Conservation (phyloP, 2,329 filamentous ascomycete genomes). For the Neodidymelliopsis sp. region DNA sequence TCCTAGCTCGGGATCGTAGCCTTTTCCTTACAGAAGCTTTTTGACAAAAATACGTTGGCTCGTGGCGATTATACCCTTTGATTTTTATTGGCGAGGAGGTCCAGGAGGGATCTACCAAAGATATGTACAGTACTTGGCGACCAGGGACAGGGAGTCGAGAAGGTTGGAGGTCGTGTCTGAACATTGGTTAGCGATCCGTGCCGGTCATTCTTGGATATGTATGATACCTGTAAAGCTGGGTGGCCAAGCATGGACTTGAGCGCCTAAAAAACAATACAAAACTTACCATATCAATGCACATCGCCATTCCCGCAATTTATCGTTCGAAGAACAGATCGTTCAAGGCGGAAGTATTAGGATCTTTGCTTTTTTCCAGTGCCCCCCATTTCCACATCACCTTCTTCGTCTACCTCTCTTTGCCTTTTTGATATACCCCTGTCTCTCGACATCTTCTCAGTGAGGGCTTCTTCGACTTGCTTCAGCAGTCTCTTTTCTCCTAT, state of each 20-base stretch:
- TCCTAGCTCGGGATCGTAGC: slow-evolving; percentile 6
- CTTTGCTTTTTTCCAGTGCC: slow-evolving; percentile 38
- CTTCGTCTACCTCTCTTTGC: slow-evolving; percentile 33
- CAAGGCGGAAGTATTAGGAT: no score
- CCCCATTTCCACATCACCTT: slow-evolving; percentile 38
- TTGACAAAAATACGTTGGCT: slow-evolving; percentile 30
- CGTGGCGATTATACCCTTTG: slow-evolving; percentile 44
- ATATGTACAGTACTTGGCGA: slow-evolving; percentile 33
- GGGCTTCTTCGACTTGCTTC: slow-evolving; percentile 57
- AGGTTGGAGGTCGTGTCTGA: slow-evolving; percentile 16
- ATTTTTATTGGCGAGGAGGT: slow-evolving; percentile 33
- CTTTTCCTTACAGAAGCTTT: slow-evolving; percentile 21
- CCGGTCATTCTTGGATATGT: slow-evolving; percentile 21
- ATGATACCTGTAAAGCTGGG: slow-evolving; percentile 17
- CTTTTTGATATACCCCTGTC: slow-evolving; percentile 35
- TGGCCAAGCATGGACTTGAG: not conserved
- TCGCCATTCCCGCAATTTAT: no score
- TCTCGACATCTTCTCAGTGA: slow-evolving; percentile 41
- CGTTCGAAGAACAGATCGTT: no score
- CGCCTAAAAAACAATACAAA: slow-evolving; percentile 5
- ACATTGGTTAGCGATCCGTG: slow-evolving; percentile 24
- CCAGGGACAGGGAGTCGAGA: not conserved
- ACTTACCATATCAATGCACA: not conserved
- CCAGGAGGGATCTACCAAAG: slow-evolving; percentile 28
- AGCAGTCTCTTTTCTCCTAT: slow-evolving; percentile 76